A percentile compares a stretch with the other conserved stretches of the same genome.
phyloP scores from a whole-genome alignment of 2,329 filamentous ascomycete genomes.

The Delphinella strobiligena region DNA sequence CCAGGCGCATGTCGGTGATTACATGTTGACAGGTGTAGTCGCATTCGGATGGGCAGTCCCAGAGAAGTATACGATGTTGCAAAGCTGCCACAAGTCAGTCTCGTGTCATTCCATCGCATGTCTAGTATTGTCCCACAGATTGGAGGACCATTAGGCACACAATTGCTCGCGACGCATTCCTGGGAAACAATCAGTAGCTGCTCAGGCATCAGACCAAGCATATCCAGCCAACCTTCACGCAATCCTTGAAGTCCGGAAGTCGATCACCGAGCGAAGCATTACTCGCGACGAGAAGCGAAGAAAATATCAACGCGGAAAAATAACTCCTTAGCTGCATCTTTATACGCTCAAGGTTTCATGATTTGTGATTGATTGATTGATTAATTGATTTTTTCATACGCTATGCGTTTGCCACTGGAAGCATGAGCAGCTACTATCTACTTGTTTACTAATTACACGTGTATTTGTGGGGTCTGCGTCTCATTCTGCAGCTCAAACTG shows the following conservation, averaged over 20 bases:
- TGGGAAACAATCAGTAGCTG: slow-evolving; percentile 26
- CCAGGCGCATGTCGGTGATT: slow-evolving; percentile 60
- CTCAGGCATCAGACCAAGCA: slow-evolving; percentile 7
- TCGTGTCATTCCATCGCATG: slow-evolving; percentile 1
- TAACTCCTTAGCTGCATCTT: slow-evolving; percentile 4
- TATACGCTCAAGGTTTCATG: not conserved
- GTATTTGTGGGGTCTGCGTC: too few relatives aligned
- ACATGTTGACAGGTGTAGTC: slow-evolving; percentile 97
- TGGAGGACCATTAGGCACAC: slow-evolving; percentile 50
- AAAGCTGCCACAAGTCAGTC: slow-evolving; percentile 47
- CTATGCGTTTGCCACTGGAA: too few relatives aligned
- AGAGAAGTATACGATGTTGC: slow-evolving; percentile 75
- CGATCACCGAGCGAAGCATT: slow-evolving; percentile 72
- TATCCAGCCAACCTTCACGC: slow-evolving; percentile 55
- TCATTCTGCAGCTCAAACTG: too few relatives aligned
- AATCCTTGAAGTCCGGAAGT: slow-evolving; percentile 76
- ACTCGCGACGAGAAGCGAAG: slow-evolving; percentile 14
- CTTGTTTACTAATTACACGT: too few relatives aligned
- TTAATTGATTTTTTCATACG: too few relatives aligned
- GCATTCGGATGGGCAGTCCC: slow-evolving; percentile 88
- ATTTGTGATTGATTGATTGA: not conserved
- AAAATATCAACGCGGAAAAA: slow-evolving; percentile 4
- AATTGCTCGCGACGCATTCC: slow-evolving; percentile 75
- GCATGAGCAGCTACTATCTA: too few relatives aligned
- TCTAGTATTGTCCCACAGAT: slow-evolving; percentile 51